Evolutionary conservation across 768 basidiomycete species (phyloP), one percentile per base, ranked within the genome.

Genomic region (Leccinellum albellum): DNA sequence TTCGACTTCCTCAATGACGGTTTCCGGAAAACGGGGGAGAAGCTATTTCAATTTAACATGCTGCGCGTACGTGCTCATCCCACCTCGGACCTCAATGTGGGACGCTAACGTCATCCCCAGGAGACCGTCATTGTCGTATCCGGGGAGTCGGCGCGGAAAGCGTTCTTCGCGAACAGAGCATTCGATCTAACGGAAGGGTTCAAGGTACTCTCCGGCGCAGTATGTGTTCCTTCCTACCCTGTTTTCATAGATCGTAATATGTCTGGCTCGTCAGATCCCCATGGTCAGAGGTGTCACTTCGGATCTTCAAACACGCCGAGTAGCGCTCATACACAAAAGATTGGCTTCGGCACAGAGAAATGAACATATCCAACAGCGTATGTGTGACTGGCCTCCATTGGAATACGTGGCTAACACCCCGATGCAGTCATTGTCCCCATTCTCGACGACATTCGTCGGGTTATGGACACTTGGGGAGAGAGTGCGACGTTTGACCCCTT

Each of bases 151-250:
- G 89, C 83, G 15, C 77, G 89, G 55, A 79, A 81, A 54, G 78
- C 83, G 3, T 90, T 90, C 72, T 88, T 90, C 64, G 78, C 79
- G 3, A 82, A 86, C 55, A 84, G 82, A 71, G 81, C 81, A 21
- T 81, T 91, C 60, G 87, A 90, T 70, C 79, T 91, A 51, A 85
- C 84, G 42, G 87, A 89, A 75, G 89, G 88, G 6, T 91, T 89
- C 77, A 87, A 84, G 65, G 81, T 88, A 65, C 79, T 91, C 59
- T 88, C 87, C 50, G 89, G 88, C 51, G 88, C 86, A 54, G 89
- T 90, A 69, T 61, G 86, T 82, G 20, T 32, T 21, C 20, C 24
- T 52, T 51, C 29, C 26, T 52, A 37, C 57, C 56, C 51, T 55
- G 52, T 57, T 65, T 35, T 57, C 55, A 49, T 56, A 28, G 49